These are phyloP conservation scores for Strobilomyces dryophilus DNA, from an alignment of 768 basidiomycete species.

Conservation along the genomic window DNA sequence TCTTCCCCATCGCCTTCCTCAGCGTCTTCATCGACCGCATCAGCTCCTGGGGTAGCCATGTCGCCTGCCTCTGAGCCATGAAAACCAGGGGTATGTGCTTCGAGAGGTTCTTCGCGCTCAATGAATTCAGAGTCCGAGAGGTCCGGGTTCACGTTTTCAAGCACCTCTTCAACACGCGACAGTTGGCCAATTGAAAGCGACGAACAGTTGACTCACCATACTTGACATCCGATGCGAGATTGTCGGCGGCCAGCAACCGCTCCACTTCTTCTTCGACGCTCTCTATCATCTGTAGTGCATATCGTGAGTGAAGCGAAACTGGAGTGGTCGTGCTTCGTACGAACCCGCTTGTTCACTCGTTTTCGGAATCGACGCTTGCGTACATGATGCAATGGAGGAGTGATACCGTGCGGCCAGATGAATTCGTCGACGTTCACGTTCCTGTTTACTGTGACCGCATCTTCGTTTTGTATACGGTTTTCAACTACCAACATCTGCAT, in stretches of 20 bases:
- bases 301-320: constrained; percentile 4
- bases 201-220: constrained; percentile 48
- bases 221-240: constrained; percentile 67
- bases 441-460: constrained; percentile 54
- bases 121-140: constrained; percentile 86
- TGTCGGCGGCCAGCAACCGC: constrained; percentile 76
- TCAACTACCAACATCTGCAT: constrained; percentile 89
- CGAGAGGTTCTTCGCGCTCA: constrained; percentile 55
- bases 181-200: neutral
- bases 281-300: constrained; percentile 70
- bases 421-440: constrained; percentile 91
- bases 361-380: constrained; percentile 92
- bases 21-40: constrained; percentile 53
- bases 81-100: constrained; percentile 70
- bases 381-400: constrained; percentile 86
- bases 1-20: constrained; percentile 59
- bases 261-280: constrained; percentile 94
- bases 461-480: constrained; percentile 67
- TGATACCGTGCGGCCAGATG: constrained; percentile 95
- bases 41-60: constrained; percentile 49
- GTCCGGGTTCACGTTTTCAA: constrained; percentile 90
- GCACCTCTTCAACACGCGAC: constrained; percentile 49
- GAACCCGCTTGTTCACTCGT: constrained; percentile 75
- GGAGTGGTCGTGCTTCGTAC: constrained; percentile 16
- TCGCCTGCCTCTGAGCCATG: constrained; percentile 64